Base-by-base conservation (phyloP, 305 asterid species). In the Lippia alba region DNA sequence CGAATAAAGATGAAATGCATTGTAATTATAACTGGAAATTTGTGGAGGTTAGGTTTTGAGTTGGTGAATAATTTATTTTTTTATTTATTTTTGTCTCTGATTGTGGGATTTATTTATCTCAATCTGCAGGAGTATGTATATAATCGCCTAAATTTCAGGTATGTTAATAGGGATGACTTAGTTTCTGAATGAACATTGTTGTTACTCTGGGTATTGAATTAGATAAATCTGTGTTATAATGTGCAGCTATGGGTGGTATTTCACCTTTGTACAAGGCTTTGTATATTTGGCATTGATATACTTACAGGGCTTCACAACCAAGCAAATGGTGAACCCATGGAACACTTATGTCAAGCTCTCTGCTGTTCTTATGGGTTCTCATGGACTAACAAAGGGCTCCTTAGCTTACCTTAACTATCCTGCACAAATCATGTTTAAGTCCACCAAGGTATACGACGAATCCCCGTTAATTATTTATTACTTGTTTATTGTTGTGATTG, bases 291-390 rank as follows among this genome's bases (percentile, higher is more conserved):
- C 65, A 9, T 84, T 93, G 62, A 85, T 93, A 66, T 82, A 74
- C 70, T 63, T 87, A 16, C 98, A 91, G 63, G 98, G 98, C 58
- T 93, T 91, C 92, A 87, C 96, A 71, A 76, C 86, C 12, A 91
- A 93, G 86, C 96, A 89, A 85, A 93, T 91, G 96, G 97, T 91
- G 82, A 93, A 93, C 79, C 94, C 96, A 0, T 93, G 98, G 98
- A 85, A 82, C 55, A 93, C 87, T 0, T 93, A 93, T 71, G 87
- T 87, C 54, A 93, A 85, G 80, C 96, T 93, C 73, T 91, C 97
- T 0, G 92, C 86, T 30, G 97, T 89, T 60, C 94, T 93, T 33
- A 91, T 93, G 98, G 96, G 98, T 45, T 93, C 98, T 66, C 96
- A 91, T 66, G 96, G 98, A 66, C 75, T 93, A 20, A 93, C 98